Evolutionary conservation across 2,329 filamentous ascomycete species (phyloP).

Genomic region (Colletotrichum coccodes): DNA sequence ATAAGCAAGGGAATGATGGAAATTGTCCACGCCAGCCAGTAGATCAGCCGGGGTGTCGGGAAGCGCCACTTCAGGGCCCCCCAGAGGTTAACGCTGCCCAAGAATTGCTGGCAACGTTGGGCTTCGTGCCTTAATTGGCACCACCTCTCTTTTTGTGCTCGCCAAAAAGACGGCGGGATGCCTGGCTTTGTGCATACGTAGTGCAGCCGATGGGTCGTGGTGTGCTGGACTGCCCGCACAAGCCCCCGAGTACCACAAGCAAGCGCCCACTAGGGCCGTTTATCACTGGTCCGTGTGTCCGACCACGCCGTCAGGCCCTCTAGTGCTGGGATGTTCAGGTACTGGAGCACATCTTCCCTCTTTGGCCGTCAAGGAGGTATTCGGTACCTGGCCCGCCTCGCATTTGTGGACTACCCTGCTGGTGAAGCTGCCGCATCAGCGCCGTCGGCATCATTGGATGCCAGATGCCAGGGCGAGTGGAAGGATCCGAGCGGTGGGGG

Average conservation of each 20-base stretch:
- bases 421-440: constrained; percentile 25
- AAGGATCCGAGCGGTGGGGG: constrained; percentile 30
- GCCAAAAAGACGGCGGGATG: background rate
- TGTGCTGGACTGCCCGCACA: constrained; percentile 7
- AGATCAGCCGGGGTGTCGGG: constrained; percentile 18
- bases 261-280: constrained; percentile 18
- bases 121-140: constrained; percentile 3
- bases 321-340: constrained; percentile 29
- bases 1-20: constrained; percentile 11
- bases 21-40: constrained; percentile 25
- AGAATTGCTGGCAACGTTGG: background rate
- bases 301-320: background rate
- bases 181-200: background rate
- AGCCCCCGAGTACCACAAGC: constrained; percentile 11
- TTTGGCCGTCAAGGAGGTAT: constrained; percentile 19
- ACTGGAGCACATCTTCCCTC: constrained; percentile 17
- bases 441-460: constrained; percentile 14
- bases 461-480: constrained; percentile 21
- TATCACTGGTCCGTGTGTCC: constrained; percentile 26
- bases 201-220: constrained; percentile 1
- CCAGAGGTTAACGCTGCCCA: constrained; percentile 11
- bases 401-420: constrained; percentile 18
- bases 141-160: background rate
- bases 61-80: constrained; percentile 12
- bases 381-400: constrained; percentile 21